These are phyloP conservation scores for Wickerhamomyces silvicola DNA, from an alignment of 805 yeast genomes.

Conservation along the genomic window DNA sequence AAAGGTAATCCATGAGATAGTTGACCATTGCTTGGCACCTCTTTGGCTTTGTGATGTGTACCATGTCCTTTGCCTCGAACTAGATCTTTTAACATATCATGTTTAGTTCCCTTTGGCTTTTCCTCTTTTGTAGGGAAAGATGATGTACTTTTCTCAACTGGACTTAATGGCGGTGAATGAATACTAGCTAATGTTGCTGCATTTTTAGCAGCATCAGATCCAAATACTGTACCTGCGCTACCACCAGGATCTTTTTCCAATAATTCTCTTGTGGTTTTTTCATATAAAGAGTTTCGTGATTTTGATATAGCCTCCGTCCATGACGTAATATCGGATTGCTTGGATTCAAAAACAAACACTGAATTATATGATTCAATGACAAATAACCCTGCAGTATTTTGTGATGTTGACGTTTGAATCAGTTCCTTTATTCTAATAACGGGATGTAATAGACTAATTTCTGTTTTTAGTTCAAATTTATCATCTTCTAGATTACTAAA, in stretches of 20 bases:
- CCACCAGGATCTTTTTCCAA: constrained; percentile 25
- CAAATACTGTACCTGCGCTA: constrained; percentile 25
- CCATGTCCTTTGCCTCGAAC: constrained; percentile 21
- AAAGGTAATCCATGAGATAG: constrained; percentile 30
- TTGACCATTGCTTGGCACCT: constrained; percentile 24
- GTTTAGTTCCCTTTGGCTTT: too few species aligned
- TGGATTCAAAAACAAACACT: constrained; percentile 52
- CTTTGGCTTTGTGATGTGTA: constrained; percentile 11
- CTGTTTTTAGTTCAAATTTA: constrained; percentile 43
- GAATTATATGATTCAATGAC: constrained; percentile 50
- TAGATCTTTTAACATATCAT: constrained; percentile 29
- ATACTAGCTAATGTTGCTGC: constrained; percentile 29
- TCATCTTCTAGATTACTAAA: constrained; percentile 32
- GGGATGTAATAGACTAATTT: constrained; percentile 46
- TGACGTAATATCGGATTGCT: constrained; percentile 39
- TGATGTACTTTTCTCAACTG: constrained; percentile 1
- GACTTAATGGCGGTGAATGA: constrained; percentile 7
- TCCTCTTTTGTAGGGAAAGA: constrained; percentile 3
- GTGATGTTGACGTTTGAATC: constrained; percentile 27
- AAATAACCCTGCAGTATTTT: constrained; percentile 36
- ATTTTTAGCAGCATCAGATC: constrained; percentile 30
- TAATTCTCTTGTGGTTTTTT: constrained; percentile 27
- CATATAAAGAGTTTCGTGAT: constrained; percentile 42
- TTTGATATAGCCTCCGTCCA: constrained; percentile 56
- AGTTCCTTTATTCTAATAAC: constrained; percentile 56